Evolutionary conservation across 2,329 filamentous ascomycete species (phyloP), one percentile per base, ranked within the genome.

Genomic region (Penicillium sp.): DNA sequence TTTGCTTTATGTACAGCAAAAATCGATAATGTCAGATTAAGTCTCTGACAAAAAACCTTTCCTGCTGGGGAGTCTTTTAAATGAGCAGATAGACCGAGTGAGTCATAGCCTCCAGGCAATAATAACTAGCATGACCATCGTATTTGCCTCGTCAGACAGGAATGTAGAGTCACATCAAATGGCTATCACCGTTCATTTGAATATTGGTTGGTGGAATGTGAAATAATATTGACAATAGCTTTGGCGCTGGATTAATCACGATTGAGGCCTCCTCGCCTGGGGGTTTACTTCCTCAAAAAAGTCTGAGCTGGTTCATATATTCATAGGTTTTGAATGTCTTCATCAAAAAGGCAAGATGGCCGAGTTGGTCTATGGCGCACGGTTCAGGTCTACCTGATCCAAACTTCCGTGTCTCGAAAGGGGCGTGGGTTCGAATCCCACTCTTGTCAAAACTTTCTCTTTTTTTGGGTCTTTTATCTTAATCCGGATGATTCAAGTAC

Each of bases 361-460:
- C 69, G 69, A 71, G 69, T 70, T 70, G 69, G 69, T 71, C 69
- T 60, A 71, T 70, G 69, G 69, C 69, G 69, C 59, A 63, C 60
- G 65, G 65, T 66, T 66, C 65, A 66, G 65, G 65, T 58, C 57
- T 49, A 66, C 65, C 65, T 66, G 65, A 60, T 65, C 62, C 62
- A 65, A 35, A 60, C 37, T 61, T 66, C 65, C 65, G 60, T 63
- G 59, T 66, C 65, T 65, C 65, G 65, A 60, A 59, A 59, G 65
- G 65, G 65, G 65, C 65, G 65, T 65, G 65, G 55, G 65, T 66
- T 66, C 65, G 61, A 66, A 66, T 66, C 65, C 55, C 65, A 65
- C 65, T 66, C 65, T 66, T 66, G 62, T 66, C 65, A 66, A 52
- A 19, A n/a, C 4, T 35, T 52, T 57, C 22, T 58, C 54, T 59